phyloP scores from a whole-genome alignment of 2,329 filamentous ascomycete genomes.

The Trichoderma sp. region DNA sequence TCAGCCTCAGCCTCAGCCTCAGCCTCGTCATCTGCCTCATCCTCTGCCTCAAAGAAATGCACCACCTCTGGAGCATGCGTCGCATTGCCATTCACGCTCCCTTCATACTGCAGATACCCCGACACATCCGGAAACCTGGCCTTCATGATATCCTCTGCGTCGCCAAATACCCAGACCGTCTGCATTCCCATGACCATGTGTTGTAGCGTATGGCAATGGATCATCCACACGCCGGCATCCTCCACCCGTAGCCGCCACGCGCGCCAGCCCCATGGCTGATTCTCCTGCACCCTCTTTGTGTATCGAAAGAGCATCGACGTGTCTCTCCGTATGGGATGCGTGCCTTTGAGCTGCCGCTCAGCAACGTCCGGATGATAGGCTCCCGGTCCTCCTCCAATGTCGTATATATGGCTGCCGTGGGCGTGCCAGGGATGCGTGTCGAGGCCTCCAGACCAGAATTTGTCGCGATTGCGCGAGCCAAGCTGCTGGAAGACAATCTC shows the following conservation, averaged over 20 bases:
- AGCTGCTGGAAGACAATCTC: slow-evolving; percentile 54
- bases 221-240: slow-evolving; percentile 57
- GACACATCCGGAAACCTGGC: slow-evolving; percentile 37
- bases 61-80: slow-evolving; percentile 24
- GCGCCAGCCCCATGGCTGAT: slow-evolving; percentile 56
- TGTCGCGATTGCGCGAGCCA: slow-evolving; percentile 35
- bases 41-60: slow-evolving; percentile 20
- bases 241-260: slow-evolving; percentile 57
- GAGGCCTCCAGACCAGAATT: slow-evolving; percentile 28
- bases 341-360: slow-evolving; percentile 19
- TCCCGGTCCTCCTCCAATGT: slow-evolving; percentile 27
- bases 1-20: background rate
- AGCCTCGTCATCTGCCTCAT: background rate
- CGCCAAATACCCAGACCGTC: slow-evolving; percentile 34
- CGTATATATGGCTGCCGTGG: slow-evolving; percentile 26
- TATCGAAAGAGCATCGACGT: slow-evolving; percentile 61
- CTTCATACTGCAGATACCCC: slow-evolving; percentile 49
- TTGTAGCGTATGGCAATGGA: slow-evolving; percentile 61
- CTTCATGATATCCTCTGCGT: slow-evolving; percentile 29
- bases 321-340: slow-evolving; percentile 43
- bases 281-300: slow-evolving; percentile 40
- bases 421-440: slow-evolving; percentile 28
- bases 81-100: slow-evolving; percentile 48
- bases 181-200: slow-evolving; percentile 57
- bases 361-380: slow-evolving; percentile 17